Evolutionary conservation across 257 asterid genomes (phyloP).

Genomic region (Plantago ovata): DNA sequence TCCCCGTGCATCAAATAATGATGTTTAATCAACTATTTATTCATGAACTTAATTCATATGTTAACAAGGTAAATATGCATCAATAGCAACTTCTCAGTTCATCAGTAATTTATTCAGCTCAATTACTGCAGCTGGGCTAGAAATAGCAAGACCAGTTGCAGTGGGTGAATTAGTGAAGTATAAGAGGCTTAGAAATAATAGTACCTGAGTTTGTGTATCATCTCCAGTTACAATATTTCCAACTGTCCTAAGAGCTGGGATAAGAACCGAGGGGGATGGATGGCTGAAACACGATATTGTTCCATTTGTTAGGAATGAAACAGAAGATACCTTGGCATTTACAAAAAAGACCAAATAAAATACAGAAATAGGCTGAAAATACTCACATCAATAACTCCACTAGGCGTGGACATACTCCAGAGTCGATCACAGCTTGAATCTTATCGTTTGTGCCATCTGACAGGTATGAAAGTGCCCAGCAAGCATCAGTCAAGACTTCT

Average conservation of each 20-base stretch:
- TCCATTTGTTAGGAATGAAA: conserved; percentile 14
- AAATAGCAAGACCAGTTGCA: background rate
- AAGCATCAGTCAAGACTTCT: conserved; percentile 88
- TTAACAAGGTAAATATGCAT: no score
- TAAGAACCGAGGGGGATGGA: conserved; percentile 75
- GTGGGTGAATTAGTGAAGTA: background rate
- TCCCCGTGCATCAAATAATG: no score
- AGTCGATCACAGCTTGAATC: conserved; percentile 86
- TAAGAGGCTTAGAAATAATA: background rate
- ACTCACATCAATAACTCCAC: conserved; percentile 78
- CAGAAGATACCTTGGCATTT: background rate
- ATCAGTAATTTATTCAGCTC: no score
- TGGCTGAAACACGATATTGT: conserved; percentile 47
- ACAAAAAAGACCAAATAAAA: background rate
- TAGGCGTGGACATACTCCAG: conserved; percentile 79
- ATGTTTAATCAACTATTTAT: no score
- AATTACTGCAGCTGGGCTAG: no score
- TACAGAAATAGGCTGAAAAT: conserved; percentile 4
- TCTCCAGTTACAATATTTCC: conserved; percentile 97
- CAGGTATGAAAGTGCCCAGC: conserved; percentile 92
- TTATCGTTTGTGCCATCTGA: conserved; percentile 88
- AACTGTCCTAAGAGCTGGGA: conserved; percentile 89
- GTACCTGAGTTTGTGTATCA: conserved; percentile 91
- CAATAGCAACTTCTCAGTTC: no score
- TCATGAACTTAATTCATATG: no score